Evolutionary conservation across 139 green algal genomes (phyloP).

Genomic region (Tetradesmus obliquus): DNA sequence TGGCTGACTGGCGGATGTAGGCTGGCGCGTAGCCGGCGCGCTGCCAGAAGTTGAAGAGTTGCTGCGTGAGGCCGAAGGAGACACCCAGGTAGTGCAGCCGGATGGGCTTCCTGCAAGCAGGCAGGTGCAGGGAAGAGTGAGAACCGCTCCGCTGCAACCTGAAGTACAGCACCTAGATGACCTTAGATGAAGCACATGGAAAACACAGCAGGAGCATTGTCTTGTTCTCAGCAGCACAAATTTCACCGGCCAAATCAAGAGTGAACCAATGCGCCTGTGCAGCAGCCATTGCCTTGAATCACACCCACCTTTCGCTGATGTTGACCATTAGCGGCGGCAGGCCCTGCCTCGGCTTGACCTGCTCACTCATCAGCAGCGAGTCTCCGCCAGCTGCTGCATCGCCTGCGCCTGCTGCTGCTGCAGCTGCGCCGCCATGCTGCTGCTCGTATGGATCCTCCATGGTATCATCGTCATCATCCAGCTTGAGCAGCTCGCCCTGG

Average conservation of each 20-base stretch:
- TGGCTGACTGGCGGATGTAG: slow-evolving; percentile 94
- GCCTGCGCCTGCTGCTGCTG: background rate
- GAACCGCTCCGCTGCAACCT: background rate
- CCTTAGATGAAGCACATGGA: background rate
- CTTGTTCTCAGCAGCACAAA: background rate
- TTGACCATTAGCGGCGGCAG: slow-evolving; percentile 92
- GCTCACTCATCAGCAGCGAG: slow-evolving; percentile 78
- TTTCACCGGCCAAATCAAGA: no score
- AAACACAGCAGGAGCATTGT: background rate
- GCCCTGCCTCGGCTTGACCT: slow-evolving; percentile 75
- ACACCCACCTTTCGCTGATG: slow-evolving; percentile 74
- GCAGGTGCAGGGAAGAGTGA: background rate
- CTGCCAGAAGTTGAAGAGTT: slow-evolving; percentile 96
- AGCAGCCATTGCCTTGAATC: background rate
- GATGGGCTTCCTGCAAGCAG: slow-evolving; percentile 70
- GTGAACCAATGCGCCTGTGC: no score
- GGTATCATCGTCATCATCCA: slow-evolving; percentile 65
- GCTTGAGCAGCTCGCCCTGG: slow-evolving; percentile 58
- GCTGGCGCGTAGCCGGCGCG: slow-evolving; percentile 82
- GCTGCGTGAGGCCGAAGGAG: slow-evolving; percentile 93
- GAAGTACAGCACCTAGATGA: background rate
- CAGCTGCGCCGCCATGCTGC: slow-evolving; percentile 2
- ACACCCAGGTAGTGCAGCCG: slow-evolving; percentile 94
- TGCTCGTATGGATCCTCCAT: slow-evolving; percentile 47
- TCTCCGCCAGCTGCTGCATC: slow-evolving; percentile 31